Conservation (phyloP, 345 rosid genomes). For the Citrus glauca region DNA sequence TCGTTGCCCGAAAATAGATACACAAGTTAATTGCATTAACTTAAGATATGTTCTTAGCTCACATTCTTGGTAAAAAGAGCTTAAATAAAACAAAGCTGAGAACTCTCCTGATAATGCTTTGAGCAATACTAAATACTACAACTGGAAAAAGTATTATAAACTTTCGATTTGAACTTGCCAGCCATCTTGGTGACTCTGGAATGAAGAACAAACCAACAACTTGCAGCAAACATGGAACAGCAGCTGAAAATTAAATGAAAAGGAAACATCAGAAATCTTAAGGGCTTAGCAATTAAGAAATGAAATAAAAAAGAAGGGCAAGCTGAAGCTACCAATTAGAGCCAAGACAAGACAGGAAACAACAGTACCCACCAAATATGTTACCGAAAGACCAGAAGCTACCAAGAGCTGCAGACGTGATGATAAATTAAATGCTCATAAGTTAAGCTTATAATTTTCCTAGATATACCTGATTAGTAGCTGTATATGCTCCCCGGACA, state of each 20-base stretch:
- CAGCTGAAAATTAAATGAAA: slow-evolving; percentile 19
- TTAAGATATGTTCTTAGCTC: background rate
- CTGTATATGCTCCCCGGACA: slow-evolving; percentile 20
- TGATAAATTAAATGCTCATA: background rate
- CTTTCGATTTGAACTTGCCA: slow-evolving; percentile 19
- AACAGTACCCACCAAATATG: slow-evolving; percentile 18
- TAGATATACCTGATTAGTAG: slow-evolving; percentile 6
- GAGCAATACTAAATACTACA: background rate
- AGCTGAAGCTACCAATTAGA: slow-evolving; percentile 14
- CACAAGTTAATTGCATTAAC: background rate
- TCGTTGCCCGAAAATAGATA: slow-evolving; percentile 35
- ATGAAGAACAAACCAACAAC: slow-evolving; percentile 33
- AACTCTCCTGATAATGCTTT: background rate
- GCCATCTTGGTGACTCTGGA: slow-evolving; percentile 56
- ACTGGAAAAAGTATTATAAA: background rate
- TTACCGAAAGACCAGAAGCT: slow-evolving; percentile 10
- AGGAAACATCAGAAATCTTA: background rate
- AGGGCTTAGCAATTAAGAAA: background rate
- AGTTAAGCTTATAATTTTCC: background rate
- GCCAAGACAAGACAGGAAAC: slow-evolving; percentile 25
- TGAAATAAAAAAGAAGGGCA: background rate
- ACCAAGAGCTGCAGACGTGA: slow-evolving; percentile 5
- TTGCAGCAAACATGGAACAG: slow-evolving; percentile 28
- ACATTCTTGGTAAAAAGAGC: too few species aligned
- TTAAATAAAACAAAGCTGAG: background rate